Base-by-base conservation (phyloP, 331 rosid genomes). In the Saraca asoca region DNA sequence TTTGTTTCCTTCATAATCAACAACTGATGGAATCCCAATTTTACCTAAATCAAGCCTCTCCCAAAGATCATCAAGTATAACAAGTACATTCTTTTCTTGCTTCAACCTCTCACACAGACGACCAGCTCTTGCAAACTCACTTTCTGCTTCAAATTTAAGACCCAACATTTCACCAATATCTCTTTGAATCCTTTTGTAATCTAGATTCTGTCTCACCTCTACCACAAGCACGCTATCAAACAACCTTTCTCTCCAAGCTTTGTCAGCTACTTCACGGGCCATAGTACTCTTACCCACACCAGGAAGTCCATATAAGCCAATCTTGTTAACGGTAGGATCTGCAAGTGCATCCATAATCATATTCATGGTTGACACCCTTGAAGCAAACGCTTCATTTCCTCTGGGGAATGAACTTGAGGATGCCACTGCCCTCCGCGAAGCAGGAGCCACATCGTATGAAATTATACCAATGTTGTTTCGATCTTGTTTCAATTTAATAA, bases 31-130 rank as follows among this genome's bases (percentile, higher is more conserved):
- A 10, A 55, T 55, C 0, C 61, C 61, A 20, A 24, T 31, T 20
- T 0, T 2, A 0, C 14, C 2, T 2, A 55, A 55, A 0, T 31
- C 0, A 0, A 55, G 2, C 4, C 0, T 0, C 2, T 9, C 5
- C 61, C 61, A 55, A 55, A 55, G 9, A 29, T 55, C 61, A 13
- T 55, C 61, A 0, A 55, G 2, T 6, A 55, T 0, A 1, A 55
- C 0, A 29, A 55, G 39, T 9, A 0, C 2, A 2, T 39, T 5
- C 16, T 12, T 9, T 3, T 19, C 6, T 0, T 12, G 3, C 14
- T 0, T 0, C 38, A 31, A 33, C 8, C 16, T 31, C 5, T 31
- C 0, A 0, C 2, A 0, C 13, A 55, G 7, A 10, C 0, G 7
- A 55, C 0, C 17, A 20, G 1, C 20, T 55, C 10, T 13, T 29